Conservation (phyloP, 2,329 filamentous ascomycete genomes). For the Pyrenochaeta sp. region DNA sequence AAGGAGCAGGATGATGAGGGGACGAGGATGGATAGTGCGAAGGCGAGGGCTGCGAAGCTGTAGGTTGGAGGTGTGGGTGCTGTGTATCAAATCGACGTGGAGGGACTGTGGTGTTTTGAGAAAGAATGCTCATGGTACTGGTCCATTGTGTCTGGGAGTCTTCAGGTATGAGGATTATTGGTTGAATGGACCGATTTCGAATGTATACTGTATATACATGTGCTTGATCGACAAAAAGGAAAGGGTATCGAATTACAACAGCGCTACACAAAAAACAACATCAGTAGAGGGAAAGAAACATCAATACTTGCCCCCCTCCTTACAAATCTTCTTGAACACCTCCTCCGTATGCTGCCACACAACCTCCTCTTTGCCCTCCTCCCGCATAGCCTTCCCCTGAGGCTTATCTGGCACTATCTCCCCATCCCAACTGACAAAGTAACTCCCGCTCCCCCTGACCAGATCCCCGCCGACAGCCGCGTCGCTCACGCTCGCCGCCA, state of each 20-base stretch:
- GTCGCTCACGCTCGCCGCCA: constrained; percentile 9
- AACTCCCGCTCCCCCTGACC: constrained; percentile 33
- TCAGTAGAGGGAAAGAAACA: too few species aligned
- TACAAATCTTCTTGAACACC: constrained; percentile 38
- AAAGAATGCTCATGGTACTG: too few species aligned
- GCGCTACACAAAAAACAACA: too few species aligned
- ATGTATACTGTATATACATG: too few species aligned
- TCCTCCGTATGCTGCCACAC: constrained; percentile 44
- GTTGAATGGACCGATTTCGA: too few species aligned
- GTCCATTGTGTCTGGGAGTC: too few species aligned
- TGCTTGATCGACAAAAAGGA: too few species aligned
- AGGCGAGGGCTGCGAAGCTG: constrained; percentile 29
- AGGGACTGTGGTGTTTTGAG: too few species aligned
- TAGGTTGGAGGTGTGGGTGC: constrained; percentile 10
- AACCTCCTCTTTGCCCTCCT: constrained; percentile 32
- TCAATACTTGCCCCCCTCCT: constrained; percentile 28
- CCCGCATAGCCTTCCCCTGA: constrained; percentile 24
- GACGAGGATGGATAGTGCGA: constrained; percentile 69
- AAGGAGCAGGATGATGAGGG: constrained; percentile 84
- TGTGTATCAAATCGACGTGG: too few species aligned
- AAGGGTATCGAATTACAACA: too few species aligned
- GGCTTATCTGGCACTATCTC: constrained; percentile 26
- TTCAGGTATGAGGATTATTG: too few species aligned
- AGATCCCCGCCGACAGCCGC: constrained; percentile 31
- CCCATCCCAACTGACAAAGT: constrained; percentile 34